phyloP scores from a whole-genome alignment of 768 basidiomycete species.

The Boletus bicolor region DNA sequence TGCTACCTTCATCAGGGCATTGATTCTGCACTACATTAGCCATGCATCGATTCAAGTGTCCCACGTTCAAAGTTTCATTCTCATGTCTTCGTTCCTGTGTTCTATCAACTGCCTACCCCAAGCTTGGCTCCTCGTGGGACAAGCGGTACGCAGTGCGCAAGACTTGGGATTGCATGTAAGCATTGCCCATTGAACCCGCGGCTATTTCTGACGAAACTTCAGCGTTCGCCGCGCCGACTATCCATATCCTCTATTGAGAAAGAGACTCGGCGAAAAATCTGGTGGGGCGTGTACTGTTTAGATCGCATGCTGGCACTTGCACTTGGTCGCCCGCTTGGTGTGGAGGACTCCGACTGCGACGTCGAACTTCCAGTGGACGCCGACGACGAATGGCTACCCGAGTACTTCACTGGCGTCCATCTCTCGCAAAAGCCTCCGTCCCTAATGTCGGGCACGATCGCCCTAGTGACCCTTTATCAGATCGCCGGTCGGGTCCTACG shows the following conservation, averaged over 20 bases:
- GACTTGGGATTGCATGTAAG: conserved; percentile 91
- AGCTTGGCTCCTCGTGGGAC: conserved; percentile 90
- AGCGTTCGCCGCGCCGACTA: conserved; percentile 83
- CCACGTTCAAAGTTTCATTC: conserved; percentile 87
- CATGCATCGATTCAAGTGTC: conserved; percentile 79
- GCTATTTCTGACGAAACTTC: conserved; percentile 16
- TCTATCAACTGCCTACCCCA: conserved; percentile 92
- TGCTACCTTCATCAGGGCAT: conserved; percentile 49
- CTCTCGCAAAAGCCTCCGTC: conserved; percentile 55
- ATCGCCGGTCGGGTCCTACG: conserved; percentile 81
- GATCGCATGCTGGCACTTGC: conserved; percentile 92
- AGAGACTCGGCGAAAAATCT: conserved; percentile 85
- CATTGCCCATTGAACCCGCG: conserved; percentile 6
- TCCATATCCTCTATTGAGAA: conserved; percentile 72
- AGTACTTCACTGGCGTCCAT: conserved; percentile 66
- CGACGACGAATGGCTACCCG: conserved; percentile 74
- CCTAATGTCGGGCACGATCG: conserved; percentile 79
- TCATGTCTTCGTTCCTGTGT: conserved; percentile 88
- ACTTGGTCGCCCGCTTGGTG: conserved; percentile 81
- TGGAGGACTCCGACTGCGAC: conserved; percentile 89
- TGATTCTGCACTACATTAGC: conserved; percentile 90
- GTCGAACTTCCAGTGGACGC: conserved; percentile 80
- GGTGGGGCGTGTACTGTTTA: conserved; percentile 91
- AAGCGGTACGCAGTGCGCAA: conserved; percentile 85
- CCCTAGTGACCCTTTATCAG: conserved; percentile 74